phyloP scores from a whole-genome alignment of 2,329 filamentous ascomycete genomes.

The Ceratocystis colombiana region DNA sequence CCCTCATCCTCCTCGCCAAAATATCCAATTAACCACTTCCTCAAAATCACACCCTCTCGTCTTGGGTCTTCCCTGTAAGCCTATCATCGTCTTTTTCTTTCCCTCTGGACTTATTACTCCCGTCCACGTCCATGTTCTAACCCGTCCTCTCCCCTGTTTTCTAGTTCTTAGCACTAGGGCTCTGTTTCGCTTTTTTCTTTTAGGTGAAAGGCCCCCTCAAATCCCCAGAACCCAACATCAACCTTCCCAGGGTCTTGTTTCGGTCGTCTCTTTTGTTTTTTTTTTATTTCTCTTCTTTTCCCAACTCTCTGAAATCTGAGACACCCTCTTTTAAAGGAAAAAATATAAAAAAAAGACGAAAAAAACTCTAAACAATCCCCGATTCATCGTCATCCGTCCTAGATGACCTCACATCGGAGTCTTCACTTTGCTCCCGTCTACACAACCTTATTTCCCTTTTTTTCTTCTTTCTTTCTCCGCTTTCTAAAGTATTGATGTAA shows the following conservation, averaged over 20 bases:
- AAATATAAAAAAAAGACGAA: no score
- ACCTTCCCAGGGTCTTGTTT: neutral
- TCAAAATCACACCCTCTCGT: slow-evolving; percentile 9
- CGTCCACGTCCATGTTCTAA: neutral
- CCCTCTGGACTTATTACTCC: neutral
- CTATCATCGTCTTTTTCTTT: neutral
- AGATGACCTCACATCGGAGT: neutral
- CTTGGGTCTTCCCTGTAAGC: slow-evolving; percentile 12
- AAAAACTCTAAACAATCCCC: neutral
- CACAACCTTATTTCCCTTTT: neutral
- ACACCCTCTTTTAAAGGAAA: neutral
- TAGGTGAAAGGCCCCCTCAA: neutral
- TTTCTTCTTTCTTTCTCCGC: neutral
- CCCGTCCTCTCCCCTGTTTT: neutral
- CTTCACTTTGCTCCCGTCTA: neutral
- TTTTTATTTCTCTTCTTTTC: slow-evolving; percentile 1
- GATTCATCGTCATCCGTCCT: neutral
- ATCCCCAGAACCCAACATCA: slow-evolving; percentile 3
- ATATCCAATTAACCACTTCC: slow-evolving; percentile 6
- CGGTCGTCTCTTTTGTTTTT: neutral
- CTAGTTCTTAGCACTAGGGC: neutral
- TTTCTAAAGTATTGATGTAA: neutral
- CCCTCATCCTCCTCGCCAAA: neutral
- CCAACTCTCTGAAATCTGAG: neutral
- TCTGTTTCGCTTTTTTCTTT: slow-evolving; percentile 3